A percentile compares a stretch with the other conserved stretches of the same genome.
These are phyloP conservation scores for Aspergillus homomorphus DNA, from an alignment of 495 filamentous ascomycete species.

Conservation along the genomic window DNA sequence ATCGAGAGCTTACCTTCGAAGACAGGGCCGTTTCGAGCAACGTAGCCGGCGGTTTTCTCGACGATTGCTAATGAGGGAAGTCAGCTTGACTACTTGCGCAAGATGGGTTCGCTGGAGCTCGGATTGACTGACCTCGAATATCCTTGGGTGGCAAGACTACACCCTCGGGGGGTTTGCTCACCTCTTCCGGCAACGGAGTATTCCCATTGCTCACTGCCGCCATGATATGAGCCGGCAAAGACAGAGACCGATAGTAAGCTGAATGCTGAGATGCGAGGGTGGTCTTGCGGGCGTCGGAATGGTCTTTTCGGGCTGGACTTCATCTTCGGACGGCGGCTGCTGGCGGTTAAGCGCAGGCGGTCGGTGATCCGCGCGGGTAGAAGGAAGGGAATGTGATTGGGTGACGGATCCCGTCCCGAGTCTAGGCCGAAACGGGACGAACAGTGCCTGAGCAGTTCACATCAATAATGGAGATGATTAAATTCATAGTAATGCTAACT, in stretches of 20 bases:
- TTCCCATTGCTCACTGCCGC: constrained; percentile 59
- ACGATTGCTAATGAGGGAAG: constrained; percentile 54
- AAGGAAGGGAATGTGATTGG: not conserved
- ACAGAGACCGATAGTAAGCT: not conserved
- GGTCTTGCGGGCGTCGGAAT: no score
- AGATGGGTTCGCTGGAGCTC: constrained; percentile 9
- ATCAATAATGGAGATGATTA: constrained; percentile 3
- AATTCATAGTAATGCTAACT: no score
- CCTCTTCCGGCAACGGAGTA: constrained; percentile 48
- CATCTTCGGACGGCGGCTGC: constrained; percentile 3
- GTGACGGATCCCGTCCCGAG: not conserved
- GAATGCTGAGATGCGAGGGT: not conserved
- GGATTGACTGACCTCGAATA: constrained; percentile 59
- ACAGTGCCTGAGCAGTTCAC: not conserved
- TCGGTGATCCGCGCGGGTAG: not conserved
- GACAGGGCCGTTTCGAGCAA: constrained; percentile 71
- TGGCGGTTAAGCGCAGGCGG: constrained; percentile 4
- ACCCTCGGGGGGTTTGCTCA: constrained; percentile 74
- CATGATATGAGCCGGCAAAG: constrained; percentile 37
- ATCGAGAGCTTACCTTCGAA: constrained; percentile 64
- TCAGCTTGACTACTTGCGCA: not conserved
- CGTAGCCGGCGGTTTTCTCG: constrained; percentile 95
- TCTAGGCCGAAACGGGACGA: not conserved
- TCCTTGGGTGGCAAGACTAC: constrained; percentile 82
- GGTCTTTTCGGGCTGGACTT: constrained; percentile 7